Conservation (phyloP, 257 asterid genomes). For the Nicotiana noctiflora region DNA sequence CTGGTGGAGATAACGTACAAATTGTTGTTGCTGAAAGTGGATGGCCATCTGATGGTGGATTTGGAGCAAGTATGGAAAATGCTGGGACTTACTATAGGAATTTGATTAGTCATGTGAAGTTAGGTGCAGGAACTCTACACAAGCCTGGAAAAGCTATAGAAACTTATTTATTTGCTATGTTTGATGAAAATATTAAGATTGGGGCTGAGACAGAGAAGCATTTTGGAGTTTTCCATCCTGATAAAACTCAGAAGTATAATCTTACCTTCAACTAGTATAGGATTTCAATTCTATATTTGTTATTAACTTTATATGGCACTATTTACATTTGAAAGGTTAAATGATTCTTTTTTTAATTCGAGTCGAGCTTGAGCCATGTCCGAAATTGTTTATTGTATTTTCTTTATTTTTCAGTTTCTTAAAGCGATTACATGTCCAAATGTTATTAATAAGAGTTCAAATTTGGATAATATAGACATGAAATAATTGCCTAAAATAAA, state of each 20-base stretch:
- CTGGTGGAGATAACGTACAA: conserved; percentile 10
- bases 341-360: too few species aligned
- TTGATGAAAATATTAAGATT: conserved; percentile 41
- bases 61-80: conserved; percentile 5
- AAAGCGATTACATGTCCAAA: too few species aligned
- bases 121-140: conserved; percentile 23
- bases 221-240: conserved; percentile 39
- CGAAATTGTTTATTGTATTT: too few species aligned
- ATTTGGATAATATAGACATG: too few species aligned
- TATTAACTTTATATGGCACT: too few species aligned
- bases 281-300: too few species aligned
- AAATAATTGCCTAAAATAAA: too few species aligned
- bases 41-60: conserved; percentile 35
- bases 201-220: conserved; percentile 28
- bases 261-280: too few species aligned
- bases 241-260: conserved; percentile 20
- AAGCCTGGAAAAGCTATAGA: conserved; percentile 25
- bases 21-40: conserved; percentile 37
- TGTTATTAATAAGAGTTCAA: too few species aligned
- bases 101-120: conserved; percentile 14
- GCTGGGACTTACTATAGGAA: conserved; percentile 11
- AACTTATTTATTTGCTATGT: conserved; percentile 49
- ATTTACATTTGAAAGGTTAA: too few species aligned
- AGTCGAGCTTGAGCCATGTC: too few species aligned
- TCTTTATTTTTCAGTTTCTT: too few species aligned